Base-by-base conservation (phyloP, 129 eudicot genomes). In the Artemisia argyi region DNA sequence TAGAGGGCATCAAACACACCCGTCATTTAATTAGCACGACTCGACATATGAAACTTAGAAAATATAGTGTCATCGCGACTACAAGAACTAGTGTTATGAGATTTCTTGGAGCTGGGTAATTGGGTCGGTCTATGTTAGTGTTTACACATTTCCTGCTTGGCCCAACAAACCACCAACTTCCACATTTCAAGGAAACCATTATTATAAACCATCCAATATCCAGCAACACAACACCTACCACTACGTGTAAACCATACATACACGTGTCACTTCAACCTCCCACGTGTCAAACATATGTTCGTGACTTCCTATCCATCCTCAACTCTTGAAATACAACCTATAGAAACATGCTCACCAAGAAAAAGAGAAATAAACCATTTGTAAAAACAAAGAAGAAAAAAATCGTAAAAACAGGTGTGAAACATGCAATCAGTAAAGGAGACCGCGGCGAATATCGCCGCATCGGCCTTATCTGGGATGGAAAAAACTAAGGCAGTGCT, bases 391-490 rank as follows among this genome's bases (percentile, higher is more conserved):
- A n/a, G n/a, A n/a, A n/a, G n/a, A n/a, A n/a, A n/a, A n/a, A n/a
- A n/a, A n/a, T n/a, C n/a, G 11, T 39, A 39, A 7, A 28, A 30
- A 50, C 26, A 16, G 3, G 51, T 16, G 4, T 5, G 55, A 0
- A 79, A 7, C 22, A 82, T 85, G 90, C 80, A 85, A 70, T 65
- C 81, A 0, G 84, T 79, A 15, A 73, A 73, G 64, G 90, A 88
- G 71, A 81, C 86, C 24, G 87, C 82, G 53, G 85, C 95, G 11
- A 83, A 88, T 73, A 58, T 88, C 3, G 95, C 88, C 0, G 95
- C 90, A 0, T 80, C 95, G 20, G 90, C 95, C 7, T 61, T 80
- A 73, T 83, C 90, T 0, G 90, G 95, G 2, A 68, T 88, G 83
- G 95, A 85, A 52, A 88, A 88, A 46, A 81, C 90, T 0, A 78